Evolutionary conservation across 805 yeast genomes (phyloP).

Genomic region (Zygotorulaspora sp.): DNA sequence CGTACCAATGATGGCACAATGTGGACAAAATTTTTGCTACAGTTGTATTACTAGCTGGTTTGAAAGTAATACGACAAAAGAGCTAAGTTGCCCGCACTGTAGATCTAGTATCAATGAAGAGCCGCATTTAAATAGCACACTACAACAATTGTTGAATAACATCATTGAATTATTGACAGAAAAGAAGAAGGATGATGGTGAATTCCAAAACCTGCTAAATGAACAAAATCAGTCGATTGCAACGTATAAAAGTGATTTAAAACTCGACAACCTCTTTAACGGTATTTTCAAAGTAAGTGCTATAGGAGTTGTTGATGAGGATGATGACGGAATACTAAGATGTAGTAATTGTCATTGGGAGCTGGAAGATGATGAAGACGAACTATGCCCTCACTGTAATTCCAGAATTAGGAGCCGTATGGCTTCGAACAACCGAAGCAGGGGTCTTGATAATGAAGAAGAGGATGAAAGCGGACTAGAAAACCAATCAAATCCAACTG

Average conservation of each 20-base stretch:
- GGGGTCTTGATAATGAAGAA: conserved; percentile 7
- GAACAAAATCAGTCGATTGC: conserved; percentile 20
- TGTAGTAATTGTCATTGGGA: conserved; percentile 82
- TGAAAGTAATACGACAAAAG: conserved; percentile 35
- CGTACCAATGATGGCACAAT: conserved; percentile 55
- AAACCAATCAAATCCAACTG: conserved; percentile 12
- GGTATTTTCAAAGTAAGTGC: conserved; percentile 47
- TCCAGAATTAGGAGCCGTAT: conserved; percentile 40
- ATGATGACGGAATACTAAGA: conserved; percentile 66
- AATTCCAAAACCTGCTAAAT: conserved; percentile 10
- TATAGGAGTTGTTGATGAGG: conserved; percentile 48
- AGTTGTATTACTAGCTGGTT: conserved; percentile 63
- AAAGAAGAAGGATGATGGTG: conserved; percentile 26
- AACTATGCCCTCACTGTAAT: conserved; percentile 66
- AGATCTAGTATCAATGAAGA: conserved; percentile 43
- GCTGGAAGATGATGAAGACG: conserved; percentile 47
- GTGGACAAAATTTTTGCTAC: conserved; percentile 78
- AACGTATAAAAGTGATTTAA: conserved; percentile 18
- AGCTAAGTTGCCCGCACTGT: conserved; percentile 66
- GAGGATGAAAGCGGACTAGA: conserved; percentile 12
- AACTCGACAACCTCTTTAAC: conserved; percentile 42
- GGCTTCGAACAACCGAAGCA: conserved; percentile 1
- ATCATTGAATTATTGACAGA: conserved; percentile 38
- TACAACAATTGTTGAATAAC: conserved; percentile 44
- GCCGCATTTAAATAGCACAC: conserved; percentile 51